Evolutionary conservation across 2,329 filamentous ascomycete genomes (phyloP).

Genomic region (Lasiodiplodia hormozganensis): DNA sequence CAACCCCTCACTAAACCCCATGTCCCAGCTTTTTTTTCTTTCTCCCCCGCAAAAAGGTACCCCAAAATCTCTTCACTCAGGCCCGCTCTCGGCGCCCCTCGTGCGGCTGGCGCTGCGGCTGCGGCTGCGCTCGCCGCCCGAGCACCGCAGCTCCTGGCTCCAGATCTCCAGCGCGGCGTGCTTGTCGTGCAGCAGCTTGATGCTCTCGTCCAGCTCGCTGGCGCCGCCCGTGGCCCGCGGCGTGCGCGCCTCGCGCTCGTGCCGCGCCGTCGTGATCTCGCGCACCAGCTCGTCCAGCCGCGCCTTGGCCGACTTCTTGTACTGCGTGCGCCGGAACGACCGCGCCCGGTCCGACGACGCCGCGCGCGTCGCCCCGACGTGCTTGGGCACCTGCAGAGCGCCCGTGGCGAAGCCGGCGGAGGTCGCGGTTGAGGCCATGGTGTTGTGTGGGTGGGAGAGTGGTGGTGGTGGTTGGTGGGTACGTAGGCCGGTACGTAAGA

Average conservation of each 20-base stretch:
- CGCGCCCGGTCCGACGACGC: slow-evolving; percentile 17
- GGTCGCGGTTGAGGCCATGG: not conserved
- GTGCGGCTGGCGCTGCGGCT: not conserved
- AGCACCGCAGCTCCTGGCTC: slow-evolving; percentile 22
- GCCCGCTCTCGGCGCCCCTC: slow-evolving; percentile 3
- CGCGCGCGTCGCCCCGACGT: slow-evolving; percentile 1
- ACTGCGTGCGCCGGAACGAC: slow-evolving; percentile 25
- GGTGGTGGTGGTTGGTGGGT: not conserved
- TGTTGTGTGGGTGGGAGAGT: not conserved
- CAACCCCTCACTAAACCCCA: not conserved
- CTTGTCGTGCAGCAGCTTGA: slow-evolving; percentile 25
- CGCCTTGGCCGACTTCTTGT: slow-evolving; percentile 25
- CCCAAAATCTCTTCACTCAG: not conserved
- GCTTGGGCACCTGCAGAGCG: not conserved
- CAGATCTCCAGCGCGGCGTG: slow-evolving; percentile 19
- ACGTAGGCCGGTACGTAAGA: not conserved
- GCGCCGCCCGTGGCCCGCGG: not conserved
- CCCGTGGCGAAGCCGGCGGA: not conserved
- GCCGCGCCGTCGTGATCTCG: slow-evolving; percentile 17
- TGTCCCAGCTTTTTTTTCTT: not conserved
- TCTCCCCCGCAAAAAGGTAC: not conserved
- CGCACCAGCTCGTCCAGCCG: slow-evolving; percentile 19
- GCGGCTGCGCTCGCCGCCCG: not conserved
- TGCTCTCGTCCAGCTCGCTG: slow-evolving; percentile 16
- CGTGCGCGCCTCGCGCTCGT: slow-evolving; percentile 16